These are phyloP conservation scores for Gryganskiella cystojenkinii DNA, from an alignment of 192 early-diverging fungal genomes.

Conservation along the genomic window DNA sequence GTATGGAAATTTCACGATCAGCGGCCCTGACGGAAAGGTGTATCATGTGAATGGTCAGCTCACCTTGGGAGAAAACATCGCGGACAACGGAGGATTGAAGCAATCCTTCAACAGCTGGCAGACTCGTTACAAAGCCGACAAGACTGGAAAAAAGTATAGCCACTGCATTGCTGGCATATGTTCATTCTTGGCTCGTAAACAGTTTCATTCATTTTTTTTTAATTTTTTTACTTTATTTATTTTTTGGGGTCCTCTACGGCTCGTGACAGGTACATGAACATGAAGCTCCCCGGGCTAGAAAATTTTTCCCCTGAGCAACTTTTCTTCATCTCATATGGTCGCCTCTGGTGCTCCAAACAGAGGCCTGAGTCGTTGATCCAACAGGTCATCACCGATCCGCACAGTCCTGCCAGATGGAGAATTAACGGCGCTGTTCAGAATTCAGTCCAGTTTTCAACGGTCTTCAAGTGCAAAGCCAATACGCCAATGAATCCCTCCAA, in stretches of 20 bases:
- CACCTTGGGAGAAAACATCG: slow-evolving; percentile 73
- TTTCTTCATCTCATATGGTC: slow-evolving; percentile 67
- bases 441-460: slow-evolving; percentile 68
- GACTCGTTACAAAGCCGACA: slow-evolving; percentile 11
- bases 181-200: background rate
- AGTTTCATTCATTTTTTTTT: background rate
- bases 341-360: slow-evolving; percentile 64
- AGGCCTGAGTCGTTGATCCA: slow-evolving; percentile 9
- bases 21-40: slow-evolving; percentile 42
- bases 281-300: slow-evolving; percentile 52
- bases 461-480: slow-evolving; percentile 68
- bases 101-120: slow-evolving; percentile 58
- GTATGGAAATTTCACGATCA: slow-evolving; percentile 61
- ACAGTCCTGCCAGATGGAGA: slow-evolving; percentile 51
- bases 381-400: slow-evolving; percentile 20
- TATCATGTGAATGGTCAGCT: slow-evolving; percentile 59
- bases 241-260: too few relatives aligned
- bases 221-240: background rate
- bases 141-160: background rate
- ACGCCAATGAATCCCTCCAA: slow-evolving; percentile 74
- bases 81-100: slow-evolving; percentile 74
- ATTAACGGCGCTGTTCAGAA: slow-evolving; percentile 77
- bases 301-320: slow-evolving; percentile 59
- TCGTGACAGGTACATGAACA: too few relatives aligned
- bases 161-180: background rate